Conservation (phyloP, 1,284 basidiomycete genomes). For the Tylopilus sp. region DNA sequence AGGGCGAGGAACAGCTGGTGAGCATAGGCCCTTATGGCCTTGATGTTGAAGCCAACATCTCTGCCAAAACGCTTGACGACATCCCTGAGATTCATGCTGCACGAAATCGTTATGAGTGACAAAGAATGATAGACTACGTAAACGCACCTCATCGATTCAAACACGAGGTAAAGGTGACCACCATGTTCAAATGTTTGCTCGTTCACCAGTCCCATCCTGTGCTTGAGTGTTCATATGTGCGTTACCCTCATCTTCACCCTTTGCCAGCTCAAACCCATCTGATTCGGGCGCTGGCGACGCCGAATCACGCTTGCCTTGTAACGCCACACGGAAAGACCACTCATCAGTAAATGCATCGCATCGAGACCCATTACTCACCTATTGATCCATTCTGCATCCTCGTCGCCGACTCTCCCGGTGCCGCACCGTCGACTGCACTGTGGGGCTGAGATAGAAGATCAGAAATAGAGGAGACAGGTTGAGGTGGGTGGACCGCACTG, state of each 20-base stretch:
- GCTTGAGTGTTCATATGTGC: slow-evolving; percentile 52
- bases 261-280: slow-evolving; percentile 68
- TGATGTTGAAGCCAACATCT: slow-evolving; percentile 96
- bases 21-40: slow-evolving; percentile 97
- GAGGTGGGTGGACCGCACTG: slow-evolving; percentile 56
- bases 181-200: slow-evolving; percentile 97
- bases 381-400: slow-evolving; percentile 33
- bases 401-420: slow-evolving; percentile 16
- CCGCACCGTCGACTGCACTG: slow-evolving; percentile 51
- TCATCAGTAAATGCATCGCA: slow-evolving; percentile 9
- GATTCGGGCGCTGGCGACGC: slow-evolving; percentile 62
- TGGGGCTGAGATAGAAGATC: slow-evolving; percentile 67
- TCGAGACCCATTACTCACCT: slow-evolving; percentile 38
- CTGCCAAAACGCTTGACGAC: slow-evolving; percentile 99
- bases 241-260: slow-evolving; percentile 64
- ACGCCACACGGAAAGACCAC: neutral
- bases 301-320: slow-evolving; percentile 60
- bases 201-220: slow-evolving; percentile 67
- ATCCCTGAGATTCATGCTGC: slow-evolving; percentile 97
- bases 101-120: slow-evolving; percentile 19
- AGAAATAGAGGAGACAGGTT: slow-evolving; percentile 66
- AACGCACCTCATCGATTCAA: slow-evolving; percentile 90
- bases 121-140: slow-evolving; percentile 1
- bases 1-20: slow-evolving; percentile 96
- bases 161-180: slow-evolving; percentile 97